Conservation (phyloP, 2,329 filamentous ascomycete species). For the Clarireedia monteithiana region DNA sequence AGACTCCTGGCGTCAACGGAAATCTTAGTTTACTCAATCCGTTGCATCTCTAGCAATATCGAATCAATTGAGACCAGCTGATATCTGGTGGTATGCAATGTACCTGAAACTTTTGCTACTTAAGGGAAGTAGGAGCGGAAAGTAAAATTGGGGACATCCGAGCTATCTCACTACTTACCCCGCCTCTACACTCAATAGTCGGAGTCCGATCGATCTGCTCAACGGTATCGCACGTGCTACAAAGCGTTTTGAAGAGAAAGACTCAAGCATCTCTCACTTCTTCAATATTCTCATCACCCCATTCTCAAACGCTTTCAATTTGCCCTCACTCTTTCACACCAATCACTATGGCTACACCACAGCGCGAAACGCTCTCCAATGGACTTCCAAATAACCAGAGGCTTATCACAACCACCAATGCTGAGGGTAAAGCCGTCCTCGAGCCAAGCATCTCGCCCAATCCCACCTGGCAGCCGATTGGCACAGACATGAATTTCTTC, state of each 20-base stretch:
- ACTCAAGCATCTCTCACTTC: not conserved
- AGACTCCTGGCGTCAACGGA: no score
- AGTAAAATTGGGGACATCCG: not conserved
- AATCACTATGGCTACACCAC: not conserved
- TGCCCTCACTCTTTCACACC: not conserved
- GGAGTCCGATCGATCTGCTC: no score
- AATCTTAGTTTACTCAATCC: no score
- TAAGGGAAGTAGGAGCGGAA: not conserved
- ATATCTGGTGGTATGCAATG: not conserved
- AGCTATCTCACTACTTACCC: not conserved
- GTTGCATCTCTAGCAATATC: no score
- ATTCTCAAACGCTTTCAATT: not conserved
- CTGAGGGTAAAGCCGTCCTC: constrained; percentile 18
- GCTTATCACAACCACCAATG: constrained; percentile 20
- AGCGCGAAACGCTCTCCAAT: constrained; percentile 8
- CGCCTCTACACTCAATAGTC: not conserved
- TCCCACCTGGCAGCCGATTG: constrained; percentile 13
- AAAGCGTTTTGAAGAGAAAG: not conserved
- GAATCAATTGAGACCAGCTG: no score
- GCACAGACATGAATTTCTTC: constrained; percentile 19
- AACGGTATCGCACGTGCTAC: not conserved
- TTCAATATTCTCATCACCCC: not conserved
- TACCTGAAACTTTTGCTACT: not conserved
- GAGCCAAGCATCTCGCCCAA: constrained; percentile 8
- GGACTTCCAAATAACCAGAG: constrained; percentile 18